phyloP scores from a whole-genome alignment of 495 filamentous ascomycete species.

The Talaromyces wortmannii region DNA sequence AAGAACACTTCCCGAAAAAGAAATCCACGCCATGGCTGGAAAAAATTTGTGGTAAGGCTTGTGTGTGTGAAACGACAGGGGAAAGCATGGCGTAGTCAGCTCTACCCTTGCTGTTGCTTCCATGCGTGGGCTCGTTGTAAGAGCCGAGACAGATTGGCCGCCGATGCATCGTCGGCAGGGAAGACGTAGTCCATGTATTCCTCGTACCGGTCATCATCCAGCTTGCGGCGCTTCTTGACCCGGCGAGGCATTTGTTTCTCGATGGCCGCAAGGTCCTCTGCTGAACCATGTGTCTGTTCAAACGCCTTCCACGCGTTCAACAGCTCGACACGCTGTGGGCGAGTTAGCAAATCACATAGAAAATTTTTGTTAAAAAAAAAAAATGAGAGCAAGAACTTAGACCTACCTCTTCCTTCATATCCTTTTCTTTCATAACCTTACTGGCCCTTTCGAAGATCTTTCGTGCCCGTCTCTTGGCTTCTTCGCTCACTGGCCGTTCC shows the following conservation, averaged over 20 bases:
- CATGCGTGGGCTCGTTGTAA: constrained; percentile 80
- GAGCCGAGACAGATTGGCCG: constrained; percentile 75
- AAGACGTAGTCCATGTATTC: constrained; percentile 98
- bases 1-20: too few species aligned
- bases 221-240: constrained; percentile 87
- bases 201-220: constrained; percentile 94
- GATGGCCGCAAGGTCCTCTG: constrained; percentile 75
- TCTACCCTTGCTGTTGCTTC: constrained; percentile 58
- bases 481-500: constrained; percentile 69
- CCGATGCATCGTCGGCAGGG: constrained; percentile 88
- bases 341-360: constrained; percentile 18
- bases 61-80: too few species aligned
- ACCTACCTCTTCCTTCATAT: constrained; percentile 81
- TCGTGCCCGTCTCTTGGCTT: constrained; percentile 74
- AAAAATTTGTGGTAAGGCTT: too few species aligned
- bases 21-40: too few species aligned
- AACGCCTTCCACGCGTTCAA: constrained; percentile 90
- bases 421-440: constrained; percentile 84
- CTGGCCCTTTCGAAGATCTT: constrained; percentile 81
- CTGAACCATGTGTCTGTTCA: constrained; percentile 73
- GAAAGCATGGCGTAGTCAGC: neutral
- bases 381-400: neutral
- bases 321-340: constrained; percentile 63
- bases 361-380: neutral
- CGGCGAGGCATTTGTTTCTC: constrained; percentile 88